These are phyloP conservation scores for Saccharomyces kudriavzevii DNA, from an alignment of 805 yeast species.

Conservation along the genomic window DNA sequence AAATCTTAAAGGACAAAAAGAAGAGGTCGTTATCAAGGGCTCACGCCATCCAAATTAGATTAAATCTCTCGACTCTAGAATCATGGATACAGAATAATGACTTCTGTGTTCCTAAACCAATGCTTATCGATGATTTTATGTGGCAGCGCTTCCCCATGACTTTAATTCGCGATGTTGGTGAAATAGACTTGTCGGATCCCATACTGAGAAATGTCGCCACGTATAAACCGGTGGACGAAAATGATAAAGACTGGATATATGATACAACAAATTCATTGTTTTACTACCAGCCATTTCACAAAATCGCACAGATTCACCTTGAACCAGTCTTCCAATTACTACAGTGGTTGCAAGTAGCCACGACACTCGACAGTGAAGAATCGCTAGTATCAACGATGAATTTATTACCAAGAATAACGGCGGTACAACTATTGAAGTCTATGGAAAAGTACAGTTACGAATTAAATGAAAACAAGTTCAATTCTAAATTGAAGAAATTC, in stretches of 20 bases:
- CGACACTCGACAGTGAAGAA: slow-evolving; percentile 61
- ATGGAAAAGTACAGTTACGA: slow-evolving; percentile 78
- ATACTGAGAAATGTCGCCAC: slow-evolving; percentile 21
- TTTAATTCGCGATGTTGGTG: slow-evolving; percentile 25
- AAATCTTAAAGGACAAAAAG: slow-evolving; percentile 50
- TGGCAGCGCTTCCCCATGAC: slow-evolving; percentile 35
- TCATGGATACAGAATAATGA: slow-evolving; percentile 74
- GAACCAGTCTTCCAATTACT: slow-evolving; percentile 69
- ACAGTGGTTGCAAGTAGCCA: slow-evolving; percentile 86
- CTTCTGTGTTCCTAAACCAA: slow-evolving; percentile 25
- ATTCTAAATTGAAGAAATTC: slow-evolving; percentile 39
- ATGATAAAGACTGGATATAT: slow-evolving; percentile 5
- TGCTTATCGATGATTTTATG: slow-evolving; percentile 32
- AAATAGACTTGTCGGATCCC: slow-evolving; percentile 18
- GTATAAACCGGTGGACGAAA: slow-evolving; percentile 16
- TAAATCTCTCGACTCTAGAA: slow-evolving; percentile 78
- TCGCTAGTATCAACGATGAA: slow-evolving; percentile 46
- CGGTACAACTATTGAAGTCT: slow-evolving; percentile 60
- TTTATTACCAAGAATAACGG: slow-evolving; percentile 51
- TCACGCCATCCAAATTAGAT: slow-evolving; percentile 80
- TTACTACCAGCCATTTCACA: slow-evolving; percentile 56
- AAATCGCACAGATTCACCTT: slow-evolving; percentile 58
- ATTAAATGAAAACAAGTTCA: slow-evolving; percentile 63
- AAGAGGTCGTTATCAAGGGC: slow-evolving; percentile 64
- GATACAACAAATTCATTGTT: slow-evolving; percentile 40